Evolutionary conservation across 192 early-diverging fungal species (phyloP).

Genomic region (Lunasporangiospora selenospora): DNA sequence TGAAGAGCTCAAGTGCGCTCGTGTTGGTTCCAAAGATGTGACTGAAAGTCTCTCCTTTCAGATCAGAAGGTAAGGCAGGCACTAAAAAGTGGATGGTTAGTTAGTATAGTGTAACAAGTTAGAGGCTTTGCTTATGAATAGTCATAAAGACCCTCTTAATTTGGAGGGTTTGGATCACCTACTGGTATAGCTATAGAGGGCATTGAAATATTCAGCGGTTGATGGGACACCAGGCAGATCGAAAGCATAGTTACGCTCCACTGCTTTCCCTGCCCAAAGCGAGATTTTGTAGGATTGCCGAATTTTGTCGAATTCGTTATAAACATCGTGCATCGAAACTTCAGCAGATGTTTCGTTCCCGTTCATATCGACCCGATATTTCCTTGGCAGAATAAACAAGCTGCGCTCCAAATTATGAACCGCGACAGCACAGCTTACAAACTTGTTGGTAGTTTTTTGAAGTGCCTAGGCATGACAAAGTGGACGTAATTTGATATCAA

Average conservation of each 20-base stretch:
- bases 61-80: slow-evolving; percentile 60
- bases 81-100: too few relatives aligned
- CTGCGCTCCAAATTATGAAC: slow-evolving; percentile 87
- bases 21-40: slow-evolving; percentile 90
- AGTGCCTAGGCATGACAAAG: slow-evolving; percentile 49
- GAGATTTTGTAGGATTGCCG: slow-evolving; percentile 62
- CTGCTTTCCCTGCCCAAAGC: slow-evolving; percentile 64
- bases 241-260: slow-evolving; percentile 90
- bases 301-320: slow-evolving; percentile 75
- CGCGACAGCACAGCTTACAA: slow-evolving; percentile 82
- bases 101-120: too few relatives aligned
- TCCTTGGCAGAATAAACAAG: slow-evolving; percentile 90
- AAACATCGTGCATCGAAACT: slow-evolving; percentile 73
- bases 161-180: too few relatives aligned
- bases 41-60: slow-evolving; percentile 78
- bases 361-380: slow-evolving; percentile 53
- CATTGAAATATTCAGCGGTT: slow-evolving; percentile 86
- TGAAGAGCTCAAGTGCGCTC: slow-evolving; percentile 87
- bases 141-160: too few relatives aligned
- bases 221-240: slow-evolving; percentile 82
- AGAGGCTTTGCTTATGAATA: too few relatives aligned
- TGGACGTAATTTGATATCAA: slow-evolving; percentile 10
- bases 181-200: slow-evolving; percentile 77
- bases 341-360: slow-evolving; percentile 61
- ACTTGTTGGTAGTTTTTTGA: slow-evolving; percentile 57